phyloP scores from a whole-genome alignment of 1,284 basidiomycete species.

The Sphaerobolus stellatus region DNA sequence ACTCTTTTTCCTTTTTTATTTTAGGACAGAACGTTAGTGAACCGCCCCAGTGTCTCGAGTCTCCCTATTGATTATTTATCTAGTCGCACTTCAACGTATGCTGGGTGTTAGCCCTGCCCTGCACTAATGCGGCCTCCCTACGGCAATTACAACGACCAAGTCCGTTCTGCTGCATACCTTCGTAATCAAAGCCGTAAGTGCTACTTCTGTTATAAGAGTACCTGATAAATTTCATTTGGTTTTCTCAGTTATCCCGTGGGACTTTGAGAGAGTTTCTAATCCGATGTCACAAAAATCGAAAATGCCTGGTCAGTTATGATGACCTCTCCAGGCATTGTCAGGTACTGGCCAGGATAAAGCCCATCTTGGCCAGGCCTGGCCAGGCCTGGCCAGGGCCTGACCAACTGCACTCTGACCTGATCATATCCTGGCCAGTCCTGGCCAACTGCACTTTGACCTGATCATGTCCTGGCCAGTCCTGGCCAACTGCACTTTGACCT shows the following conservation, averaged over 20 bases:
- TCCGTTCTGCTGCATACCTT: slow-evolving; percentile 38
- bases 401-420: no score
- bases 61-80: background rate
- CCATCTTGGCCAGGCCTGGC: no score
- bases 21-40: slow-evolving; percentile 5
- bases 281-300: no score
- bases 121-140: slow-evolving; percentile 29
- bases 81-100: slow-evolving; percentile 17
- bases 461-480: no score
- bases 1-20: no score
- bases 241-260: slow-evolving; percentile 39
- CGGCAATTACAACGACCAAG: slow-evolving; percentile 43
- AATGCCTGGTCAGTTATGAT: no score
- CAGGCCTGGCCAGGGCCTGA: no score
- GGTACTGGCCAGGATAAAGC: no score
- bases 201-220: background rate
- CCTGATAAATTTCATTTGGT: slow-evolving; percentile 24
- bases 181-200: slow-evolving; percentile 22
- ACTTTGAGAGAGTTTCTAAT: slow-evolving; percentile 41
- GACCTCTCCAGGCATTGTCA: no score
- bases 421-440: no score
- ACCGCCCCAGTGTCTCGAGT: background rate
- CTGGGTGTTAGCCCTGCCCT: slow-evolving; percentile 18
- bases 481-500: no score
- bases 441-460: no score